A percentile compares a stretch with the other conserved stretches of the same genome.
phyloP scores from a whole-genome alignment of 73 alveolate genomes.

The Symbiodinium pilosum region DNA sequence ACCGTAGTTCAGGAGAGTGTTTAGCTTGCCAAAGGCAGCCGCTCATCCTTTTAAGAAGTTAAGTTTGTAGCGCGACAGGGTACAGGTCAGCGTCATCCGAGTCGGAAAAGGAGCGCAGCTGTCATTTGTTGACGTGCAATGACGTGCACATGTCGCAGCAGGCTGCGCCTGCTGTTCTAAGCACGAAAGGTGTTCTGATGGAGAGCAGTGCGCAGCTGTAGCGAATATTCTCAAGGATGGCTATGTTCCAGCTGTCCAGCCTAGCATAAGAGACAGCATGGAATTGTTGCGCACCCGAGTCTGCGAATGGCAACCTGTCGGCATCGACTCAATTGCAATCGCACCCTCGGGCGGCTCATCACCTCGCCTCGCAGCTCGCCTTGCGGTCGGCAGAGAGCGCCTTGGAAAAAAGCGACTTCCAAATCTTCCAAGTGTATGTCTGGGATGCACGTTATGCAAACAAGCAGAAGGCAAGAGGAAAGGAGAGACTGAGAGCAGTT shows the following conservation, averaged over 20 bases:
- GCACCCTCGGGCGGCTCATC: constrained; percentile 3
- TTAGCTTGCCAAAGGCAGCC: background rate
- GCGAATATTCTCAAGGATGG: background rate
- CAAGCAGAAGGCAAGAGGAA: too few species aligned
- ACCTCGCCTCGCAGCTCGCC: background rate
- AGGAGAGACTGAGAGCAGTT: too few species aligned
- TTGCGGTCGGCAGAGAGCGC: background rate
- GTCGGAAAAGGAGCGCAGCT: too few species aligned
- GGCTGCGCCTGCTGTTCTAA: background rate
- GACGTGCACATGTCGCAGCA: too few species aligned
- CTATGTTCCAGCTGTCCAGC: constrained; percentile 13
- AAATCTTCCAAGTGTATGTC: too few species aligned
- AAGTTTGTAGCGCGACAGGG: background rate
- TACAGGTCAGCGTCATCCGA: background rate
- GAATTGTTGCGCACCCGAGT: constrained; percentile 32
- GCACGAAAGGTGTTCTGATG: too few species aligned
- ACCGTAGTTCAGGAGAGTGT: too few species aligned
- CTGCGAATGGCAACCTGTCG: constrained; percentile 64
- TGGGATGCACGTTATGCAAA: too few species aligned
- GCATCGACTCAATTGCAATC: constrained; percentile 59
- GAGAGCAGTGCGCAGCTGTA: too few species aligned
- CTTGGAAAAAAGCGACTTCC: background rate
- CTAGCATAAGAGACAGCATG: constrained; percentile 31
- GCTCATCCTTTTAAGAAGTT: background rate
- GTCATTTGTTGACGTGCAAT: too few species aligned